Conservation (phyloP, 192 early-diverging fungal species). For the Coemansia biformis region DNA sequence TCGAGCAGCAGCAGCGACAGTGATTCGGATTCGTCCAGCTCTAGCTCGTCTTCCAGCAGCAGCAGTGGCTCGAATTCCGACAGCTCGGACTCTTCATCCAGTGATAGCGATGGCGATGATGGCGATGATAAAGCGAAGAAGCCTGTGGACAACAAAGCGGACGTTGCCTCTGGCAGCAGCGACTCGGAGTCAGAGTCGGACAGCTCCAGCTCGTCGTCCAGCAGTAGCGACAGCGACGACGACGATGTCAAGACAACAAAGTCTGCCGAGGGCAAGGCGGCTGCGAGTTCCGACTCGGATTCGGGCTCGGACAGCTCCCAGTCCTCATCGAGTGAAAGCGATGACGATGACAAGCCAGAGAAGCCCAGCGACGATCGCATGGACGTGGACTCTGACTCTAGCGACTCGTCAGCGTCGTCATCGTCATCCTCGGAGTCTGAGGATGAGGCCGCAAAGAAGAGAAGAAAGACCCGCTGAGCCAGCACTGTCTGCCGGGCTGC, state of each 20-base stretch:
- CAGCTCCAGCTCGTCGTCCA: slow-evolving; percentile 5
- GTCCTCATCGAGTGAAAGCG: background rate
- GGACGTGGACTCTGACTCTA: background rate
- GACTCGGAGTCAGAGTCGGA: slow-evolving; percentile 10
- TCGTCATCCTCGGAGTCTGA: slow-evolving; percentile 8
- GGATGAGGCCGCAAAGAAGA: slow-evolving; percentile 28
- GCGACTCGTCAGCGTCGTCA: no score
- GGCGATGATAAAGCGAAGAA: no score
- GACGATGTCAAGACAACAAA: no score
- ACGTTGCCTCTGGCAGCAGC: no score
- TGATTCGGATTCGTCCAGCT: slow-evolving; percentile 4
- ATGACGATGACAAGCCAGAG: no score
- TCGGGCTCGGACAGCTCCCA: background rate
- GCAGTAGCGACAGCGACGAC: no score
- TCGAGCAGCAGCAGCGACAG: background rate
- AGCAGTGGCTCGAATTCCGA: slow-evolving; percentile 7
- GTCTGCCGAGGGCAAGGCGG: no score
- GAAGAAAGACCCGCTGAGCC: slow-evolving; percentile 3
- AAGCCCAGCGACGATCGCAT: no score
- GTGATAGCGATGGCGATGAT: no score
- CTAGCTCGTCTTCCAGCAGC: slow-evolving; percentile 2
- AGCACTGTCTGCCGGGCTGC: no score
- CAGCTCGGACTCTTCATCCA: background rate
- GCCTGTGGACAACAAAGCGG: no score
- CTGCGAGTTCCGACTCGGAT: background rate